These are phyloP conservation scores for Penstemon barbatus DNA, from an alignment of 257 asterid species.

Conservation along the genomic window DNA sequence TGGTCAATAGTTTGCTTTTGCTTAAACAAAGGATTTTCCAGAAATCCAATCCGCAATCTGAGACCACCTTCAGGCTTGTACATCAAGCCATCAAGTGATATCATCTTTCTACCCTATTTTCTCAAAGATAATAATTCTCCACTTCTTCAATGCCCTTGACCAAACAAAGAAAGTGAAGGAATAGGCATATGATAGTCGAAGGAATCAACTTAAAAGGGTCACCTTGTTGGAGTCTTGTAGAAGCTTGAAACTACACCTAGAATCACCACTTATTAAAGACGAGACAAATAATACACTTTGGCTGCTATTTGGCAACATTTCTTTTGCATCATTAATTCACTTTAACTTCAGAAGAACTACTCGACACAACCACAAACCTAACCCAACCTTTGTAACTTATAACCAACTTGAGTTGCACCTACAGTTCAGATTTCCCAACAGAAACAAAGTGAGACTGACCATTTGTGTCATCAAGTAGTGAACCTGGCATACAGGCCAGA, in stretches of 20 bases:
- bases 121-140: neutral
- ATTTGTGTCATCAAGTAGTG: neutral
- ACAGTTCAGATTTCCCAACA: neutral
- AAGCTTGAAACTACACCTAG: slow-evolving; percentile 5
- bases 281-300: neutral
- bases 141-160: neutral
- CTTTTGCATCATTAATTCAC: neutral
- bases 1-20: neutral
- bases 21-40: neutral
- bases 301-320: neutral
- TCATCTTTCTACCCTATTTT: neutral
- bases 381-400: neutral
- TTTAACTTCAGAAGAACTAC: neutral
- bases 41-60: neutral
- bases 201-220: neutral
- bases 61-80: slow-evolving; percentile 4
- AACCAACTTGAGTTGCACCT: neutral
- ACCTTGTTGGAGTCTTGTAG: neutral
- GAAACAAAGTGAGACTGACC: neutral
- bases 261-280: neutral
- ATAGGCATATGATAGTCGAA: neutral
- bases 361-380: neutral
- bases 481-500: neutral
- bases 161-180: slow-evolving; percentile 20
- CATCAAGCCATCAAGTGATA: neutral